Evolutionary conservation across 257 asterid species (phyloP).

Genomic region (Forsythia viridissima): DNA sequence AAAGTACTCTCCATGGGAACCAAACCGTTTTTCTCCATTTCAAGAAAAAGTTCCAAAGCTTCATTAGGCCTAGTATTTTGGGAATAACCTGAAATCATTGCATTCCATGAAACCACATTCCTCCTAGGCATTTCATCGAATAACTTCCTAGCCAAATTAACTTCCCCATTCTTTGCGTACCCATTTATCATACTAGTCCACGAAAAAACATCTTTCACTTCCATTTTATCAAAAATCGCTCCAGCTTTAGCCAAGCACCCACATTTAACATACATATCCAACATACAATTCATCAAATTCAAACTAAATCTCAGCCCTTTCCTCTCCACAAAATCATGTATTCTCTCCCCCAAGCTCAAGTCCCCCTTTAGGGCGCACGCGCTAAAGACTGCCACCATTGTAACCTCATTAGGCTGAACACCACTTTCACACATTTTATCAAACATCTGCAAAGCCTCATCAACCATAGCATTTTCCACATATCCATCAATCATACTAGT

Average conservation of each 20-base stretch:
- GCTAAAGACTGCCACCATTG: constrained; percentile 63
- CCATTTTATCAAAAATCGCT: constrained; percentile 54
- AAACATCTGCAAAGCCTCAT: constrained; percentile 67
- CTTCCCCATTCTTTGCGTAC: constrained; percentile 58
- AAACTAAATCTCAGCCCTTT: constrained; percentile 41
- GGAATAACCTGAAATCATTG: constrained; percentile 73
- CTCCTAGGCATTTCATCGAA: constrained; percentile 69
- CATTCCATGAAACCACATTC: constrained; percentile 79
- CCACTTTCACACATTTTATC: constrained; percentile 53
- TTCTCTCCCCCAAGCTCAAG: constrained; percentile 46
- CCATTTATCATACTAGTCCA: constrained; percentile 87
- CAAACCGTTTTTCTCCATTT: constrained; percentile 58
- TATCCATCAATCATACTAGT: constrained; percentile 72
- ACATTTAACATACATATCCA: constrained; percentile 82
- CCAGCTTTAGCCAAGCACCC: constrained; percentile 57
- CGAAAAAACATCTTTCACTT: constrained; percentile 62
- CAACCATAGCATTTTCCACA: constrained; percentile 52
- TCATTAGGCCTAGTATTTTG: constrained; percentile 66
- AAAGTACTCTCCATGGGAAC: constrained; percentile 61
- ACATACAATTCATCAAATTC: constrained; percentile 63
- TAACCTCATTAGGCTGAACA: constrained; percentile 69
- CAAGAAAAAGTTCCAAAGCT: constrained; percentile 57
- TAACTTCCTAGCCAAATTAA: constrained; percentile 54
- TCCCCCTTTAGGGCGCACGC: constrained; percentile 75
- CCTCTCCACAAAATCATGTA: constrained; percentile 41